Percentiles rank a stretch among this genome's conserved stretches.
These are phyloP conservation scores for Parsonsia alboflavescens DNA, from an alignment of 257 asterid genomes.

Conservation along the genomic window DNA sequence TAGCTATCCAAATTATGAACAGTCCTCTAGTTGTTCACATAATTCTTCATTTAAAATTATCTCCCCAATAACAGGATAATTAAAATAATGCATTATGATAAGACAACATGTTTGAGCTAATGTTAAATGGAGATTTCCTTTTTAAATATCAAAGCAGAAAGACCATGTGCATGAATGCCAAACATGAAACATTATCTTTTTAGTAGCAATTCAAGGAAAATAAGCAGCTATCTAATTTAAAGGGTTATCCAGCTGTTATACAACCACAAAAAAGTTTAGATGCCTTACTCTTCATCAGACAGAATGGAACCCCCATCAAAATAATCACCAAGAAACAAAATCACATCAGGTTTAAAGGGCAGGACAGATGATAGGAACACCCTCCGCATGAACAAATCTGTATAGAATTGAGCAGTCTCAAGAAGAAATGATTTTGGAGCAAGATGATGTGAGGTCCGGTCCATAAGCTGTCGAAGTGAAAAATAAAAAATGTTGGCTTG, in stretches of 20 bases:
- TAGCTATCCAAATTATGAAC: neutral
- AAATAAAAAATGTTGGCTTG: conserved; percentile 9
- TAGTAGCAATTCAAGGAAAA: neutral
- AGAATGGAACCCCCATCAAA: conserved; percentile 75
- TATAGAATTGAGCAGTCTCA: conserved; percentile 78
- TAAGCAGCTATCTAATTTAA: neutral
- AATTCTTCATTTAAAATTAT: neutral
- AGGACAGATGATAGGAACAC: conserved; percentile 73
- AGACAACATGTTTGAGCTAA: neutral
- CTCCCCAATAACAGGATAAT: neutral
- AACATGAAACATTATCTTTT: neutral
- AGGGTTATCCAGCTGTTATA: neutral
- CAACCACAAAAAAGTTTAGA: conserved; percentile 8
- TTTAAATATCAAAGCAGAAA: neutral
- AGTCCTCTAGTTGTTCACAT: neutral
- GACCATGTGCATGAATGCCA: neutral
- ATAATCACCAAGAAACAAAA: conserved; percentile 91
- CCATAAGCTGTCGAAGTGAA: conserved; percentile 68
- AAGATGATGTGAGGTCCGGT: conserved; percentile 73
- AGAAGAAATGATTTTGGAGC: conserved; percentile 72
- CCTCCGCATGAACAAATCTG: conserved; percentile 95
- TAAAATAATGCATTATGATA: neutral
- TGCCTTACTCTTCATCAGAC: conserved; percentile 76
- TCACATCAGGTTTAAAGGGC: conserved; percentile 72
- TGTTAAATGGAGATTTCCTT: neutral